Evolutionary conservation across 345 rosid species (phyloP), one percentile per base, ranked within the genome.

Genomic region (Ceriops decandra): DNA sequence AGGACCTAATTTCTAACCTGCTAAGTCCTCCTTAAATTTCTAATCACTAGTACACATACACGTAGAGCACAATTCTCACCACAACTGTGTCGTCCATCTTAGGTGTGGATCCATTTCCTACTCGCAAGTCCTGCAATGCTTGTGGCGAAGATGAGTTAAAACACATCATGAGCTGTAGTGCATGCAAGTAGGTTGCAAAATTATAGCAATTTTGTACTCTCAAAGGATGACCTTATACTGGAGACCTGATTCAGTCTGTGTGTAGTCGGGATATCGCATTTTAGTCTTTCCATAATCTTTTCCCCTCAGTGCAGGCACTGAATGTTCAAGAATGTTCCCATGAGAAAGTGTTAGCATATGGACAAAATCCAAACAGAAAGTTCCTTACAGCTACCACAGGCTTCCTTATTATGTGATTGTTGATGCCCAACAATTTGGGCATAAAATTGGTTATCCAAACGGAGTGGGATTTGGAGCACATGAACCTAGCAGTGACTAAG

Each of bases 241-340:
- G 81, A 93, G 97, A 74, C 96, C 98, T 67, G 97, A 85, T 58
- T 75, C 85, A 1, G 98, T 90, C 77, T 85, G 89, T 3, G 75
- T 86, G 76, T 89, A 93, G 77, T 93, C 97, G 0, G 98, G 93
- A 78, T 80, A 93, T 68, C 80, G 78, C 96, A 90, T 90, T 77
- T 86, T 93, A 10, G 96, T 61, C 84, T 93, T 93, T 61, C 98
- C 98, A 66, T 93, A 93, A 81, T 93, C 93, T 68, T 93, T 93
- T 16, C 96, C 97, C 76, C 97, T 83, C 54, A 93, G 73, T 61
- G 97, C 98, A 35, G 98, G 98, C 97, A 93, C 97, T 91, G 86
- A 69, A 71, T 42, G 56, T 31, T 30, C 35, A 68, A 49, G 26
- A 57, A 69, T 28, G 58, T 38, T 61, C 10, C 49, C 53, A 71